phyloP scores from a whole-genome alignment of 2,329 filamentous ascomycete species.

The Aureobasidium sp. region DNA sequence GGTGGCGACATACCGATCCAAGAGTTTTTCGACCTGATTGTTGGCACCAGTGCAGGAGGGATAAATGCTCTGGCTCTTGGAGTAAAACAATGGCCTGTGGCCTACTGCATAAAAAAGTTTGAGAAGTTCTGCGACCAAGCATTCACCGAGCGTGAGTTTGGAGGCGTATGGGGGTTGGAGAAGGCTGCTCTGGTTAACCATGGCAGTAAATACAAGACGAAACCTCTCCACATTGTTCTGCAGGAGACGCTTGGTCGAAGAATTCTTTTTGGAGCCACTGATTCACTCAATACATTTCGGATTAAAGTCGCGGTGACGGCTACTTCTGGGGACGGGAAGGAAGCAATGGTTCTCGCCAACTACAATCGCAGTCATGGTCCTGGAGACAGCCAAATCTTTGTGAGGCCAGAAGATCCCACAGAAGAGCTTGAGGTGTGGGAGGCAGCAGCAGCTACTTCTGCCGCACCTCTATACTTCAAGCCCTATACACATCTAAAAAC shows the following conservation, averaged over 20 bases:
- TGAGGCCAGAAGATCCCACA: constrained; percentile 32
- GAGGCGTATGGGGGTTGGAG: constrained; percentile 28
- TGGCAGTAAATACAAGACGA: constrained; percentile 28
- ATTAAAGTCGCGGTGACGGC: constrained; percentile 40
- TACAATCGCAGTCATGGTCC: constrained; percentile 35
- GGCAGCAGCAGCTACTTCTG: constrained; percentile 45
- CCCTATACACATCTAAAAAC: constrained; percentile 45
- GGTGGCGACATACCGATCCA: constrained; percentile 36
- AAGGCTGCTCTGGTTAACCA: constrained; percentile 26
- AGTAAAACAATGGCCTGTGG: constrained; percentile 32
- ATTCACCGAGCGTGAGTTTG: constrained; percentile 33
- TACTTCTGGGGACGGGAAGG: constrained; percentile 34
- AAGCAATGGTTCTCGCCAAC: constrained; percentile 39
- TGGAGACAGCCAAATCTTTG: constrained; percentile 33
- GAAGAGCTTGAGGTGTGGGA: constrained; percentile 46
- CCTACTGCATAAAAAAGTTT: constrained; percentile 36
- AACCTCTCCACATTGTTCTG: constrained; percentile 31
- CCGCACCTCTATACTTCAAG: constrained; percentile 46
- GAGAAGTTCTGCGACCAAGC: constrained; percentile 34
- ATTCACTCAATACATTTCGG: constrained; percentile 13
- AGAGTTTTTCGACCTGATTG: constrained; percentile 45
- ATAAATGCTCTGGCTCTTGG: constrained; percentile 39
- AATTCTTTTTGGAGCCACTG: constrained; percentile 33
- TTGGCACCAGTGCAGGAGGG: constrained; percentile 42
- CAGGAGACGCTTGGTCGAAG: constrained; percentile 34